Base-by-base conservation (phyloP, 331 rosid species). In the Stylosanthes scabra region DNA sequence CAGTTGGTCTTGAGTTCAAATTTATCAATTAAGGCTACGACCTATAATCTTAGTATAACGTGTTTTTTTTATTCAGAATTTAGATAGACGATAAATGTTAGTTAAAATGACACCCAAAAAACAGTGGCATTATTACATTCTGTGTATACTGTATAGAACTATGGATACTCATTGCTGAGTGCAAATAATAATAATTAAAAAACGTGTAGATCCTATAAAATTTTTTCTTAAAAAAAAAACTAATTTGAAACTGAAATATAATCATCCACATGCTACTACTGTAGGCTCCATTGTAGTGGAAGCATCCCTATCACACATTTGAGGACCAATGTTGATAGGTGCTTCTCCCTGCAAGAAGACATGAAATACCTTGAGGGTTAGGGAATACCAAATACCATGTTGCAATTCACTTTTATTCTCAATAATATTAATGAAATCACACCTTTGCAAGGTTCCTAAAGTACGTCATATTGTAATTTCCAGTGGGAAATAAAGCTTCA, bases 361-460 rank as follows among this genome's bases (percentile, higher is more conserved):
- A 59, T 11, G 47, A 57, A 57, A 28, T 68, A 65, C 42, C 39
- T 55, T 61, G 46, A 15, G 52, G n/a, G 10, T 29, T 49, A 11
- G 4, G 40, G 10, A 59, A 60, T 41, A 39, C 58, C 7, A 9
- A 61, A 71, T 50, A 14, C 3, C 16, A 70, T 40, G 0, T 49
- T 63, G 10, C 55, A 72, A 5, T 8, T 51, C 49, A 37, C 6
- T 63, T 70, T 5, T 20, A 29, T 11, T 59, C 50, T 39, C 25
- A 67, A 65, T 2, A 29, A 14, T 28, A 20, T 34, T 34, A 34
- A 34, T 54, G 57, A 72, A 46, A 14, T n/a, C 51, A 56, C 79
- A 93, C 98, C 96, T 91, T 93, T 37, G 96, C 92, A 82, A 93
- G 69, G 77, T 91, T 93, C 78, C 97, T 83, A 63, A 91, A 89